Evolutionary conservation across 495 filamentous ascomycete genomes (phyloP), one percentile per base, ranked within the genome.

Genomic region (Neurospora sp.): DNA sequence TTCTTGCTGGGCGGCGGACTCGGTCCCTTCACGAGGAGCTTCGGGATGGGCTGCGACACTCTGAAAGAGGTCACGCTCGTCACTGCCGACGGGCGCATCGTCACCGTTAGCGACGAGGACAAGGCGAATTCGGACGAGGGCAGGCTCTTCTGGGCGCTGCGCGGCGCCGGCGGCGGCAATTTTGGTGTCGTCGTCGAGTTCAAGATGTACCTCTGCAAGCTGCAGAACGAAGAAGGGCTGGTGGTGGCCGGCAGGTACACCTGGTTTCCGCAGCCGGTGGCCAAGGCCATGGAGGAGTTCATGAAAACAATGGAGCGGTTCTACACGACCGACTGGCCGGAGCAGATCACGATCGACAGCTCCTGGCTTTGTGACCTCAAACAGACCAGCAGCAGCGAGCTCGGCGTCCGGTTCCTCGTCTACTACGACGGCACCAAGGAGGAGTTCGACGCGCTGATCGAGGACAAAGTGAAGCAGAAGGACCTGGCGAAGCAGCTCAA

Each of bases 131-230:
- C 46, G 46, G 74, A 83, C 48, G 82, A 88, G 70, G 72, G 73
- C 27, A 85, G 87, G 73, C 81, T 88, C 16, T 89, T 88, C 71
- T 84, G 84, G 80, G 88, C 86, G 2, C 77, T 91, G 14, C 82
- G 86, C 31, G 88, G 88, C 16, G 87, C 87, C 6, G 82, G 83
- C 40, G 81, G 81, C 39, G 72, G 86, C 73, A 87, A 86, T 46
- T 90, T 82, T 72, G 88, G 87, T 12, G 79, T 88, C 9, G 85
- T 89, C 7, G 75, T 88, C 59, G 83, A 82, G 31, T 81, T 86
- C 69, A 85, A 84, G 40, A 83, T 85, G 31, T 79, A 83, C 70
- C 83, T 78, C 35, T 5, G 2, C 20, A 12, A 7, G 20, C 20
- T 54, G 10, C 0, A 7, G 46, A 54, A 54, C 20, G 40, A 7